These are phyloP conservation scores for Baffinella frigidus DNA, from an alignment of 208 protist genomes.

Conservation along the genomic window DNA sequence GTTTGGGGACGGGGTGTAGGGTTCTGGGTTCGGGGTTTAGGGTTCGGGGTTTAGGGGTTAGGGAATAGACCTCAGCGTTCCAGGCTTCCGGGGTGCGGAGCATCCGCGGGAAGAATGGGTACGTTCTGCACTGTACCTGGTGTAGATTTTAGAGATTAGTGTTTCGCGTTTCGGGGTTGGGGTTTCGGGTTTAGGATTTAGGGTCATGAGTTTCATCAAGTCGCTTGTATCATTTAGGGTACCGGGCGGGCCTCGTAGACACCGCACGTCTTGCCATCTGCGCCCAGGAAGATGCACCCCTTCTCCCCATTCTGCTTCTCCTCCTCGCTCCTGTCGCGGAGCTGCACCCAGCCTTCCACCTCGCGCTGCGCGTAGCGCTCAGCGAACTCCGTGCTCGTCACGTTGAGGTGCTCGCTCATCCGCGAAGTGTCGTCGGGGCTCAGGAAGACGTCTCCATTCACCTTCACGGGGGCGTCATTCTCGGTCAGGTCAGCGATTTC, in stretches of 20 bases:
- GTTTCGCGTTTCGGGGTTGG: too few relatives aligned
- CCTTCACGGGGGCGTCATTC: too few relatives aligned
- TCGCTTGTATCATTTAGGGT: too few relatives aligned
- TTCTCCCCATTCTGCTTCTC: not conserved
- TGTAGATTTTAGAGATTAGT: too few relatives aligned
- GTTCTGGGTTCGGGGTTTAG: too few relatives aligned
- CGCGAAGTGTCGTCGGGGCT: not conserved
- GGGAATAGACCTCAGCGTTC: slow-evolving; percentile 10
- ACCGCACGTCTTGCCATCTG: not conserved
- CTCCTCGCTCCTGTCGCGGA: not conserved
- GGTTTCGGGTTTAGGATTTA: too few relatives aligned
- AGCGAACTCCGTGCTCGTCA: not conserved
- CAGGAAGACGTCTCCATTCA: slow-evolving; percentile 26
- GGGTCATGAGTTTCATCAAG: too few relatives aligned
- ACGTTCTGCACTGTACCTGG: slow-evolving; percentile 31
- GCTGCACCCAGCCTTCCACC: slow-evolving; percentile 21
- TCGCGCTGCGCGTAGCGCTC: slow-evolving; percentile 2
- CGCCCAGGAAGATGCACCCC: slow-evolving; percentile 45
- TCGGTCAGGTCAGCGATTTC: too few relatives aligned
- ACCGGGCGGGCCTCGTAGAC: slow-evolving; percentile 4
- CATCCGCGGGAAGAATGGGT: slow-evolving; percentile 52
- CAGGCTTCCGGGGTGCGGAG: not conserved
- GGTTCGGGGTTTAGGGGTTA: too few relatives aligned
- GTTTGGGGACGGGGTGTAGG: too few relatives aligned
- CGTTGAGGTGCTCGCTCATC: not conserved